Evolutionary conservation across 176 grass and related monocot species (phyloP).

Genomic region (Coix lacrymajobi): DNA sequence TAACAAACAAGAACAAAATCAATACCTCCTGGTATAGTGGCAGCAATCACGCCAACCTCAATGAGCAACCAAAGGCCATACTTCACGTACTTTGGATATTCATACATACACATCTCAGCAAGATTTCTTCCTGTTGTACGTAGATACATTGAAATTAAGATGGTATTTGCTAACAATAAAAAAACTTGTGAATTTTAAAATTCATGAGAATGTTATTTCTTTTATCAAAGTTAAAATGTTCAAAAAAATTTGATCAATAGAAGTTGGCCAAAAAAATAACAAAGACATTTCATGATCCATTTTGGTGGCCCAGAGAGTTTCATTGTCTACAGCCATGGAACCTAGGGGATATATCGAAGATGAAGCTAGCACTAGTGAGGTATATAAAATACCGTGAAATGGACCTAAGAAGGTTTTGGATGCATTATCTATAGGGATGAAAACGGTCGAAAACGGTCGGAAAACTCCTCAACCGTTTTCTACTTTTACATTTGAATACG

Average conservation of each 20-base stretch:
- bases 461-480: no score
- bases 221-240: not conserved
- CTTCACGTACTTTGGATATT: constrained; percentile 68
- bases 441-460: no score
- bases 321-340: not conserved
- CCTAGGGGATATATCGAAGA: not conserved
- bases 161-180: not conserved
- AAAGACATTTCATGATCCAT: not conserved
- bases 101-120: constrained; percentile 60
- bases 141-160: constrained; percentile 14
- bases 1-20: not conserved
- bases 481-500: no score
- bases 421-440: not conserved
- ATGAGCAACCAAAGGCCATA: constrained; percentile 56
- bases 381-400: not conserved
- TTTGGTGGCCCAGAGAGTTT: not conserved
- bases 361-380: not conserved
- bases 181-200: not conserved
- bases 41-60: constrained; percentile 67
- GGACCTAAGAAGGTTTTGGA: not conserved
- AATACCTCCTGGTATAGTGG: constrained; percentile 76
- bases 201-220: not conserved
- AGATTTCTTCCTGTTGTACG: constrained; percentile 68
- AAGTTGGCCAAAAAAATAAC: not conserved
- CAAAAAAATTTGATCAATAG: not conserved